Percentiles rank a stretch among this genome's conserved stretches.
Conservation (phyloP, 306 rosid genomes). For the Trifolium dubium region DNA sequence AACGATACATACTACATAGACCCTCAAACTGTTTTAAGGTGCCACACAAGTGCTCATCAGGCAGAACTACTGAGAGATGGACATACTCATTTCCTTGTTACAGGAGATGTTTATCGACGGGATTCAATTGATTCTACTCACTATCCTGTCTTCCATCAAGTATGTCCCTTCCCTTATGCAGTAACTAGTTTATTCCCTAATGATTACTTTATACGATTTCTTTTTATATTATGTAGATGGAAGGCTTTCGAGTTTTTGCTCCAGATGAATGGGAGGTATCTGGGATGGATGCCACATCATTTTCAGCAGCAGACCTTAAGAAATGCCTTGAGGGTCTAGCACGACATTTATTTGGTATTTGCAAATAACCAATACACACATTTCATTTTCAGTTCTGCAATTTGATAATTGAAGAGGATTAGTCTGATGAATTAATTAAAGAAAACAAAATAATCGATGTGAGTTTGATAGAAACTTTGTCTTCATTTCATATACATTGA, state of each 20-base stretch:
- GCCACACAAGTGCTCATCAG: slow-evolving; percentile 99
- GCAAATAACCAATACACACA: slow-evolving; percentile 8
- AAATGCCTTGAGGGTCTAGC: slow-evolving; percentile 98
- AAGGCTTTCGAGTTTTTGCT: slow-evolving; percentile 89
- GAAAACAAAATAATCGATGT: slow-evolving; percentile 5
- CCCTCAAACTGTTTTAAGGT: slow-evolving; percentile 85
- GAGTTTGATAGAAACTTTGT: slow-evolving; percentile 26
- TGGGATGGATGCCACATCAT: slow-evolving; percentile 77
- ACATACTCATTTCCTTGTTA: slow-evolving; percentile 88
- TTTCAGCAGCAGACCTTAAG: slow-evolving; percentile 85
- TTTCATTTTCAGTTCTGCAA: slow-evolving; percentile 35
- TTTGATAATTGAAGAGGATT: slow-evolving; percentile 29
- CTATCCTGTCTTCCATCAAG: slow-evolving; percentile 98
- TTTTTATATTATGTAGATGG: slow-evolving; percentile 68
- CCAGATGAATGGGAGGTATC: slow-evolving; percentile 79
- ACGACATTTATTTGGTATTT: slow-evolving; percentile 83
- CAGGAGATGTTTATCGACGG: slow-evolving; percentile 97
- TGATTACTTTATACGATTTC: slow-evolving; percentile 31
- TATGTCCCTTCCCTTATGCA: slow-evolving; percentile 34
- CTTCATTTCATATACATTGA: slow-evolving; percentile 1
- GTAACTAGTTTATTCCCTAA: slow-evolving; percentile 26
- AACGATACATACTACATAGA: slow-evolving; percentile 90
- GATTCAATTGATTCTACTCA: slow-evolving; percentile 99
- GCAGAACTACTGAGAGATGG: slow-evolving; percentile 84
- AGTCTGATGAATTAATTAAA: slow-evolving; percentile 28